Evolutionary conservation across 2,329 filamentous ascomycete genomes (phyloP).

Genomic region (Elsinoe ampelina): DNA sequence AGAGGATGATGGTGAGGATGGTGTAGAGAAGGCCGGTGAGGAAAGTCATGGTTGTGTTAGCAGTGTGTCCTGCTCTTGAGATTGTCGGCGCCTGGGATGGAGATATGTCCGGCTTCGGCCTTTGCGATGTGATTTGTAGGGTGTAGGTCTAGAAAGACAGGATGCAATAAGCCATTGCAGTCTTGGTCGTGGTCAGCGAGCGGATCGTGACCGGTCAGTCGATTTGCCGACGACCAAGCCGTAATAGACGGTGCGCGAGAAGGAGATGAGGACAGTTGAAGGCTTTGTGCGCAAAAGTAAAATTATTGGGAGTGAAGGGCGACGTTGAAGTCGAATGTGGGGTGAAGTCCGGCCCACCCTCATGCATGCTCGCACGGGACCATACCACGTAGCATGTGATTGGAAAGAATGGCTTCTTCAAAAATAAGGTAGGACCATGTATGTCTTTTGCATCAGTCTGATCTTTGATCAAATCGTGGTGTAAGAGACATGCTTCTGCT

Average conservation of each 20-base stretch:
- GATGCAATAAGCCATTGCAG: not conserved
- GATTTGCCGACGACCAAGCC: not conserved
- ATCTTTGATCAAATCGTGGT: too few species aligned
- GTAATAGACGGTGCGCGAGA: not conserved
- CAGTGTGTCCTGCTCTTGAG: not conserved
- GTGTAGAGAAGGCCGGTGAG: conserved; percentile 23
- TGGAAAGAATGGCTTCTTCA: too few species aligned
- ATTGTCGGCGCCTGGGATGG: not conserved
- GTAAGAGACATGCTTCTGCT: too few species aligned
- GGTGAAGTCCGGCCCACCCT: not conserved
- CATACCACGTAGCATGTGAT: too few species aligned
- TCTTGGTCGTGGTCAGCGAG: not conserved
- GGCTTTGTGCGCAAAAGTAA: not conserved
- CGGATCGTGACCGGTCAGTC: not conserved
- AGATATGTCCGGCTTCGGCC: not conserved
- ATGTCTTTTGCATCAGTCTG: too few species aligned
- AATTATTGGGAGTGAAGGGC: not conserved
- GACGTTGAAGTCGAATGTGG: not conserved
- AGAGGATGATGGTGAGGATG: conserved; percentile 20
- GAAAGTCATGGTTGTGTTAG: conserved; percentile 17
- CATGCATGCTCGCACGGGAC: not conserved
- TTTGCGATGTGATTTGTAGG: not conserved
- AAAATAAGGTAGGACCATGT: too few species aligned
- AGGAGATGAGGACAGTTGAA: not conserved
- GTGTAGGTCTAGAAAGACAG: not conserved